These are phyloP conservation scores for Aspergillus nanangensis DNA, from an alignment of 495 filamentous ascomycete species.

Conservation along the genomic window DNA sequence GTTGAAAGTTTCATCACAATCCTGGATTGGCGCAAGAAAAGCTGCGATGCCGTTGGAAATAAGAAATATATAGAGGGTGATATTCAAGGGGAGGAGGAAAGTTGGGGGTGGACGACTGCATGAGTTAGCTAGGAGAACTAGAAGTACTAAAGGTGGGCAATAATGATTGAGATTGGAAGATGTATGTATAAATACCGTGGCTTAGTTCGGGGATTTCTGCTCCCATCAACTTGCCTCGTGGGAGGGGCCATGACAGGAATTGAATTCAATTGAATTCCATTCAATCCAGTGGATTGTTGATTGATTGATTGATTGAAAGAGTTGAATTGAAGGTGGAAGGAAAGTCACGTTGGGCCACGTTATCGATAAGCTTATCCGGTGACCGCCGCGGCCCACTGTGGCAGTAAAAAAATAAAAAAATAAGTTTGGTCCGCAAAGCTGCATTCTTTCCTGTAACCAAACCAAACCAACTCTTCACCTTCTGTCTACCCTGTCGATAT, in stretches of 20 bases:
- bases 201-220: constrained; percentile 19
- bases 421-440: constrained; percentile 6
- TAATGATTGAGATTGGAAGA: neutral
- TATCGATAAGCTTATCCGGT: constrained; percentile 32
- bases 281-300: neutral
- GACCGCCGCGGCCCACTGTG: constrained; percentile 26
- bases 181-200: constrained; percentile 32
- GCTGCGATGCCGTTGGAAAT: constrained; percentile 70
- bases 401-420: constrained; percentile 28
- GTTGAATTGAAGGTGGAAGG: no score
- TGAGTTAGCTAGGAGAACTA: constrained; percentile 9
- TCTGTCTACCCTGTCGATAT: constrained; percentile 24
- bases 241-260: constrained; percentile 9
- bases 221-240: constrained; percentile 4
- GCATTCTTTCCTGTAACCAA: constrained; percentile 6
- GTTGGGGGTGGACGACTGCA: constrained; percentile 46
- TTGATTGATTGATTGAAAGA: no score
- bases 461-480: constrained; percentile 20
- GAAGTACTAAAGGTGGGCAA: neutral
- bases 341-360: no score
- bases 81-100: constrained; percentile 66
- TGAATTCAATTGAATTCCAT: no score
- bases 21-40: constrained; percentile 86
- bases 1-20: constrained; percentile 99
- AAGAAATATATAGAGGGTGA: constrained; percentile 74